Base-by-base conservation (phyloP, 2,329 filamentous ascomycete genomes). In the Ophiosphaerella herpotricha region DNA sequence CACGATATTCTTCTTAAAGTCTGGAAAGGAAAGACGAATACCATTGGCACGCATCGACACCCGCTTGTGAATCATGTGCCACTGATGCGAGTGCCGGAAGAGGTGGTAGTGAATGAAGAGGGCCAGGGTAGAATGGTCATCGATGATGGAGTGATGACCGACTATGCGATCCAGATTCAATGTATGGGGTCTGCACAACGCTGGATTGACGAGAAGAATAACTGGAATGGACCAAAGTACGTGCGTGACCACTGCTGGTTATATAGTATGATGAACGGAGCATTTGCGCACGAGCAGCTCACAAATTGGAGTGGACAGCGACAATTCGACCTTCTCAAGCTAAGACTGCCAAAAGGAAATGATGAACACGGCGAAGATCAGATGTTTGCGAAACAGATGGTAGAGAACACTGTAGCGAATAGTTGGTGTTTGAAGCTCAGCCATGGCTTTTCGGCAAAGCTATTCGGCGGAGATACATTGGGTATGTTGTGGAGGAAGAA, bases 141-240 rank as follows among this genome's bases (percentile, higher is more conserved):
- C 3, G 74, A 78, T 11, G 72, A 73, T 33, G 71, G 63, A 46
- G 71, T 78, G 54, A 71, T 84, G 58, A 79, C 77, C 2, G 81
- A 85, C 57, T 85, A 85, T 54, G 82, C 83, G 47, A 78, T 80
- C 35, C 82, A 85, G 52, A 81, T 80, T 3, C 81, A 83, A 52
- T 79, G 73, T 3, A 75, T 82, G 54, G 75, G 73, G 6, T 68
- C 80, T 66, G 81, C 79, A 1, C 78, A 82, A 77, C 76, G 78
- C 2, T 75, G 81, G 5, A 60, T 82, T 0, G 82, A 84, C 52
- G 69, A 75, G 3, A 75, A 78, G 26, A 77, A 75, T 26, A 70
- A 64, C 0, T 85, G 82, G 82, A 67, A 85, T 59, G 82, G 82
- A 1, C 81, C 82, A 0, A 64, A 70, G 32, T 85, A 84, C 54